Evolutionary conservation across 83 land plant species (phyloP), one percentile per base, ranked within the genome.

Genomic region (Thuja plicata): DNA sequence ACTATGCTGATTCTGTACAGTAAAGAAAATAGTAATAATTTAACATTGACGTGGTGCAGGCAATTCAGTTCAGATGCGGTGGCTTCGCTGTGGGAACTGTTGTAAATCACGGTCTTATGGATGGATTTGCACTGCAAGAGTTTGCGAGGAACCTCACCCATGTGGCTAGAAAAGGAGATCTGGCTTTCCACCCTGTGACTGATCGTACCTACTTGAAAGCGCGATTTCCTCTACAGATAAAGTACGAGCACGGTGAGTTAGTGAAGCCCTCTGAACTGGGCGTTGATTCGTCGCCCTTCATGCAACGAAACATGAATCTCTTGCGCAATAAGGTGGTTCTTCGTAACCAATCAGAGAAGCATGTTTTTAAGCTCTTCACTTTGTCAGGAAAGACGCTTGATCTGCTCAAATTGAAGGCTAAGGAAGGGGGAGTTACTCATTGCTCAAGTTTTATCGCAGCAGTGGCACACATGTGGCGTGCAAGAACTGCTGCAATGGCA

Each of bases 241-340:
- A 86, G 27, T 93, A 87, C 91, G 88, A 90, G 12, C 96, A 94
- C 92, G 83, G 62, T 0, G 93, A 93, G 80, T 71, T 93, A 40
- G 17, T 71, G 16, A 37, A 89, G 27, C 74, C 74, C 9, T 46
- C 85, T 92, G 40, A 81, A 55, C 62, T 73, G 37, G 38, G 73
- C 86, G 0, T 5, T 83, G 9, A 34, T 40, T 70, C 10, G 32
- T 6, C 74, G 2, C 17, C n/a, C 3, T 62, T 24, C 32, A 73
- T 15, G 21, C 74, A 6, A 80, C 0, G 13, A 55, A 45, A 38
- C 17, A 30, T 2, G 34, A 43, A 85, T 5, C 24, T 3, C 27
- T 30, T 2, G 70, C 38, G 17, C 55, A 45, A 16, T 13, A 17
- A 30, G 43, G n/a, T 8, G 32, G 32, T 1, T 9, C 32, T n/a